Percentiles rank a stretch among this genome's conserved stretches.
These are phyloP conservation scores for Fusarium musae DNA, from an alignment of 2,329 filamentous ascomycete species.

Conservation along the genomic window DNA sequence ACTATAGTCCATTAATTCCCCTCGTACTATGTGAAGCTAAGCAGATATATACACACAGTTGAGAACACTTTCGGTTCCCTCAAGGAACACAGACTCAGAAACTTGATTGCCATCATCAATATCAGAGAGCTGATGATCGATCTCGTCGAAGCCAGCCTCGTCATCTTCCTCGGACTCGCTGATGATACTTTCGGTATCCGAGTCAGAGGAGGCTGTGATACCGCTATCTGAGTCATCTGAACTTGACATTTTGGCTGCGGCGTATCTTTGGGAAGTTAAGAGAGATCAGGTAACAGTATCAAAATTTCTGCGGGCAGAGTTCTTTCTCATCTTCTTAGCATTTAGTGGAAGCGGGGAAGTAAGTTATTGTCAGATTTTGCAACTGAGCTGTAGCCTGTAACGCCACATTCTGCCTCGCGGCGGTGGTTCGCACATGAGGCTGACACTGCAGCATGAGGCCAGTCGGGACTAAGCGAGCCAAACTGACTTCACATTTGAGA, in stretches of 20 bases:
- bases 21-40: fast-evolving
- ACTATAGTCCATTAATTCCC: not conserved
- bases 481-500: not conserved
- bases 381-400: not conserved
- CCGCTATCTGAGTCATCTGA: not conserved
- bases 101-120: not conserved
- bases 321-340: fast-evolving
- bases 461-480: not conserved
- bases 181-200: not conserved
- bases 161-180: not conserved
- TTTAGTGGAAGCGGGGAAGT: not conserved
- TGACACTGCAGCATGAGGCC: not conserved
- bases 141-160: not conserved
- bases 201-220: not conserved
- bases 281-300: not conserved
- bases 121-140: not conserved
- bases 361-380: not conserved
- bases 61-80: not conserved
- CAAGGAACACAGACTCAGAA: not conserved
- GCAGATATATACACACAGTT: not conserved
- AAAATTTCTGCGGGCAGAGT: not conserved
- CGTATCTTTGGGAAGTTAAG: not conserved
- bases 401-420: not conserved
- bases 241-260: not conserved
- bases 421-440: not conserved